phyloP scores from a whole-genome alignment of 768 basidiomycete species.

The Suillus discolor region DNA sequence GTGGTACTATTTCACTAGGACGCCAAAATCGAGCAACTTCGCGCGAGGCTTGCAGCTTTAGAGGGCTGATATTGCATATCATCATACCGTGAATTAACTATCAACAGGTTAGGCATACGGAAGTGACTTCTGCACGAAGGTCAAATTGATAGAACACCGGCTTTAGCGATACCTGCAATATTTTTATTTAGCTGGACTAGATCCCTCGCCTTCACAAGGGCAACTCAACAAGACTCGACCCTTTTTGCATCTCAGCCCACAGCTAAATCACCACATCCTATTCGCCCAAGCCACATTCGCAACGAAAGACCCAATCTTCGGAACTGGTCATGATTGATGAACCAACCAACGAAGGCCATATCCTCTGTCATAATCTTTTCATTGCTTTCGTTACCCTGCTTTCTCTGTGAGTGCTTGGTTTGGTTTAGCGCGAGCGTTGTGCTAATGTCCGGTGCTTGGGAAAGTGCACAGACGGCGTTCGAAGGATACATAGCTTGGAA shows the following conservation, averaged over 20 bases:
- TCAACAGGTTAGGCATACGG: too few species aligned
- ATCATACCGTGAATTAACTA: too few species aligned
- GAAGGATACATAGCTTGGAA: conserved; percentile 47
- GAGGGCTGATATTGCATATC: too few species aligned
- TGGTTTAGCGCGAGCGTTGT: not conserved
- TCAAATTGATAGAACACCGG: too few species aligned
- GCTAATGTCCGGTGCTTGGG: not conserved
- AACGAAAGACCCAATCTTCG: conserved; percentile 46
- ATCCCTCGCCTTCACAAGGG: not conserved
- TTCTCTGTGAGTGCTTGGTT: conserved; percentile 39
- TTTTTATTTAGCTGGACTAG: conserved; percentile 55
- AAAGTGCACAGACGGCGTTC: conserved; percentile 42
- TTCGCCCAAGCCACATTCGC: conserved; percentile 62
- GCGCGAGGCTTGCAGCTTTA: too few species aligned
- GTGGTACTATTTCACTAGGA: too few species aligned
- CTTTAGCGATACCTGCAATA: too few species aligned
- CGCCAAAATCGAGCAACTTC: too few species aligned
- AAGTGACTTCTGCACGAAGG: too few species aligned
- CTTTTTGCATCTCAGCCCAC: conserved; percentile 17
- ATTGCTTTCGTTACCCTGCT: conserved; percentile 42
- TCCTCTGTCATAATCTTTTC: conserved; percentile 55
- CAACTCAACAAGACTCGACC: conserved; percentile 5
- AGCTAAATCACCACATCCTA: conserved; percentile 27
- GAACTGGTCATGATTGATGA: conserved; percentile 56
- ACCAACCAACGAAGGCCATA: conserved; percentile 53